Conservation (phyloP, 805 yeast genomes). For the Candida coquimbonensis region DNA sequence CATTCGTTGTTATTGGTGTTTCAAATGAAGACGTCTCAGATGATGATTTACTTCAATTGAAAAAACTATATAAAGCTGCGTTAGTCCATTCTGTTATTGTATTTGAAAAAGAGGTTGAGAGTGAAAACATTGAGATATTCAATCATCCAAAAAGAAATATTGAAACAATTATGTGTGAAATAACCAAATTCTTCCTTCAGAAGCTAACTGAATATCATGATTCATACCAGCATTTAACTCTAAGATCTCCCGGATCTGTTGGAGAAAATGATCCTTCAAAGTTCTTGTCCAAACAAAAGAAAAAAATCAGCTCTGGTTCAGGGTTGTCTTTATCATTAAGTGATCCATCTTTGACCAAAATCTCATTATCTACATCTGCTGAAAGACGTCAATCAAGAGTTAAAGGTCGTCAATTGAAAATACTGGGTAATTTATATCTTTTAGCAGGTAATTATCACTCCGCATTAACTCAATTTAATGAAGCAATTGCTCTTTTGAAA, state of each 20-base stretch:
- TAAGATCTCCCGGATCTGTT: conserved; percentile 72
- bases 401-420: conserved; percentile 68
- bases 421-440: conserved; percentile 68
- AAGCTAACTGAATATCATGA: conserved; percentile 64
- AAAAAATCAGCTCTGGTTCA: conserved; percentile 27
- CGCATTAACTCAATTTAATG: conserved; percentile 69
- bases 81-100: conserved; percentile 48
- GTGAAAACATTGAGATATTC: conserved; percentile 4
- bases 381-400: conserved; percentile 38
- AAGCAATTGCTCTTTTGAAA: conserved; percentile 54
- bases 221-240: conserved; percentile 70
- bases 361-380: conserved; percentile 26
- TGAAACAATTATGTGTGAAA: conserved; percentile 68
- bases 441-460: conserved; percentile 72
- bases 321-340: conserved; percentile 17
- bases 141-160: conserved; percentile 21
- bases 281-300: conserved; percentile 33
- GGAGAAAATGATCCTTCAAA: conserved; percentile 41
- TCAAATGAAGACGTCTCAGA: conserved; percentile 20
- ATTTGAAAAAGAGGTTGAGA: conserved; percentile 28
- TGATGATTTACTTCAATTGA: conserved; percentile 32
- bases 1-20: conserved; percentile 54
- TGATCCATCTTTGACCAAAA: conserved; percentile 29
- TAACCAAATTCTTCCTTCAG: conserved; percentile 55
- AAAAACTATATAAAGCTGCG: conserved; percentile 41